These are phyloP conservation scores for Heliamphora exappendiculata DNA, from an alignment of 148 eudicot species.

Conservation along the genomic window DNA sequence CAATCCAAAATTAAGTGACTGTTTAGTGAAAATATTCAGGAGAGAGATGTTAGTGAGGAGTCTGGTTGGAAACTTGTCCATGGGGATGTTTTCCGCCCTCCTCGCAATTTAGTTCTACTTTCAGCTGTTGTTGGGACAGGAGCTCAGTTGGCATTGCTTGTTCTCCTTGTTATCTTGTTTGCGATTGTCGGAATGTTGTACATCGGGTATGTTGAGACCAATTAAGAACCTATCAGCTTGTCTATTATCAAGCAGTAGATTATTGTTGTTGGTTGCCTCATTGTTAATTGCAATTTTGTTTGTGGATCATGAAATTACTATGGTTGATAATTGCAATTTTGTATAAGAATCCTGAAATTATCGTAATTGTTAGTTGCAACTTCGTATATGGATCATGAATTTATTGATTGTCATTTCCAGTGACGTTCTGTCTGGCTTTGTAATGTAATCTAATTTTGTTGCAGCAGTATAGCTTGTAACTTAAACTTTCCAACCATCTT, in stretches of 20 bases:
- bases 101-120: constrained; percentile 57
- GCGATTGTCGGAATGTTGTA: constrained; percentile 88
- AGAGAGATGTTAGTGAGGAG: constrained; percentile 89
- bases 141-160: constrained; percentile 77
- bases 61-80: constrained; percentile 92
- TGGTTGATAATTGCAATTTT: background rate
- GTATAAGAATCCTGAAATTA: background rate
- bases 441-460: background rate
- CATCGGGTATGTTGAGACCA: constrained; percentile 49
- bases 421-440: background rate
- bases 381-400: background rate
- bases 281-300: background rate
- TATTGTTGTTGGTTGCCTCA: constrained; percentile 1
- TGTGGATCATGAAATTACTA: background rate
- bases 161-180: constrained; percentile 78
- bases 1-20: background rate
- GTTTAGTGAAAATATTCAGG: constrained; percentile 31
- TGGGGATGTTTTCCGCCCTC: constrained; percentile 90
- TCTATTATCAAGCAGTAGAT: background rate
- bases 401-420: background rate
- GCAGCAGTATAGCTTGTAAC: background rate
- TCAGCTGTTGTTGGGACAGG: constrained; percentile 86
- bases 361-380: background rate
- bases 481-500: background rate
- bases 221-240: background rate